phyloP scores from a whole-genome alignment of 305 asterid genomes.

The Lippia alba region DNA sequence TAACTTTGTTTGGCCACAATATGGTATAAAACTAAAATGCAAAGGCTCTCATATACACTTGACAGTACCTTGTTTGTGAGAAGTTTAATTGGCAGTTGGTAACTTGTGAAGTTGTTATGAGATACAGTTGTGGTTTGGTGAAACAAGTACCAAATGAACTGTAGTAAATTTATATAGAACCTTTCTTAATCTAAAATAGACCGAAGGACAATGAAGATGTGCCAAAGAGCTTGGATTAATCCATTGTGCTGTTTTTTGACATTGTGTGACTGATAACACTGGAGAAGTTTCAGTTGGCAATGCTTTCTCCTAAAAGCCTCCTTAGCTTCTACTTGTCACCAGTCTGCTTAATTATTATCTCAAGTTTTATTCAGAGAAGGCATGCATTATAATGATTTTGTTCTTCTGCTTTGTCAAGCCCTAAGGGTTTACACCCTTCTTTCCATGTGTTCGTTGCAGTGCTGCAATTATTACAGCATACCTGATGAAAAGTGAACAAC shows the following conservation, averaged over 20 bases:
- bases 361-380: conserved; percentile 37
- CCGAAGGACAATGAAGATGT: background rate
- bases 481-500: conserved; percentile 93
- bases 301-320: background rate
- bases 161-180: background rate
- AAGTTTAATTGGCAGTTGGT: background rate
- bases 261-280: background rate
- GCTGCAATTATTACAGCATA: conserved; percentile 91
- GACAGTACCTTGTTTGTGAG: background rate
- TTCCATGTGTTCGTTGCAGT: conserved; percentile 80
- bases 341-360: conserved; percentile 20
- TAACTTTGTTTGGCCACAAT: background rate
- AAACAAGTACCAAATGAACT: background rate
- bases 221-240: background rate
- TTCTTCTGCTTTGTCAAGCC: conserved; percentile 54
- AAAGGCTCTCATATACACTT: background rate
- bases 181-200: background rate
- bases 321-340: conserved; percentile 17
- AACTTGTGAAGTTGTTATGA: background rate
- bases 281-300: background rate
- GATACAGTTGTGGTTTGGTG: background rate
- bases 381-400: conserved; percentile 41
- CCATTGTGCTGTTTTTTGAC: background rate
- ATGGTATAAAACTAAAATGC: background rate
- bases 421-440: conserved; percentile 65